phyloP scores from a whole-genome alignment of 108 stramenopile genomes.

The Discostella pseudostelligera region DNA sequence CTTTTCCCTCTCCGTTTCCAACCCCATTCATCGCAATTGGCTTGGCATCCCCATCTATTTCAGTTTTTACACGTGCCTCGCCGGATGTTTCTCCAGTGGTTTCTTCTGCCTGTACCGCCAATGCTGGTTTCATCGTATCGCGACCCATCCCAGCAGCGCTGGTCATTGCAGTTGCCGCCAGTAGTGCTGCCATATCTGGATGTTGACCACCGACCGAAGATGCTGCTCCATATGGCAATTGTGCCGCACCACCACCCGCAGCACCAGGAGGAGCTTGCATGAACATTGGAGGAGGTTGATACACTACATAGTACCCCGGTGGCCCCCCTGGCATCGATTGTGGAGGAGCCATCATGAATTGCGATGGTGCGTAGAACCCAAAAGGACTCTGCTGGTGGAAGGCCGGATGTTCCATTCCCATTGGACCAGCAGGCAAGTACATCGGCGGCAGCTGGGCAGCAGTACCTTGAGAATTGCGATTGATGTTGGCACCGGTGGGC shows the following conservation, averaged over 20 bases:
- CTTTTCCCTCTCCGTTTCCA: neutral
- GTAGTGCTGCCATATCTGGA: neutral
- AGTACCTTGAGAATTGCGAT: neutral
- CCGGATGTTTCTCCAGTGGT: neutral
- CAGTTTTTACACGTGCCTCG: neutral
- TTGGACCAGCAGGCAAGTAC: neutral
- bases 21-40: neutral
- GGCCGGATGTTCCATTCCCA: neutral
- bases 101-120: neutral
- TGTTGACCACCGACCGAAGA: neutral
- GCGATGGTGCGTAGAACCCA: conserved; percentile 5
- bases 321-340: neutral
- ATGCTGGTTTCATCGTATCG: neutral
- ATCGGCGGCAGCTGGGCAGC: neutral
- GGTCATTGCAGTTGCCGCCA: neutral
- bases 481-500: too few relatives aligned
- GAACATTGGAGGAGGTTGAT: conserved; percentile 5
- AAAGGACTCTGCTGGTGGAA: conserved; percentile 7
- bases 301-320: neutral
- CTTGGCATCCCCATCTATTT: neutral
- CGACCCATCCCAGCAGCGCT: neutral
- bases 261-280: neutral
- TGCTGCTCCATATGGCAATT: neutral
- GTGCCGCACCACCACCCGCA: neutral
- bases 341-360: conserved; percentile 7